phyloP scores from a whole-genome alignment of 805 yeast species.

The Pichia manshurica region DNA sequence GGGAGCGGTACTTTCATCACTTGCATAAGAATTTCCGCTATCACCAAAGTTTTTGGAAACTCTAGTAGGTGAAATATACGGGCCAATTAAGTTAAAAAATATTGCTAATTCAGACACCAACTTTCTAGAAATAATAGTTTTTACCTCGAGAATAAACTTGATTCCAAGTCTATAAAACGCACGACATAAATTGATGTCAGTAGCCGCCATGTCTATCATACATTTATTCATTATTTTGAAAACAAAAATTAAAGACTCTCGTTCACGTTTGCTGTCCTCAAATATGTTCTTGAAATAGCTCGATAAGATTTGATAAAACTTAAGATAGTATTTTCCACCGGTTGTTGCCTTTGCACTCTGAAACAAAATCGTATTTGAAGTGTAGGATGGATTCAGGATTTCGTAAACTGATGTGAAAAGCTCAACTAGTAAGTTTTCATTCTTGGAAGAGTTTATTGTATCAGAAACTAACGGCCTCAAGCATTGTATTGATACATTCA shows the following conservation, averaged over 20 bases:
- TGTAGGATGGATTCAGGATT: slow-evolving; percentile 19
- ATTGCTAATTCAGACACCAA: slow-evolving; percentile 39
- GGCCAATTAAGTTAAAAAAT: slow-evolving; percentile 41
- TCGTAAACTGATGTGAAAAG: slow-evolving; percentile 16
- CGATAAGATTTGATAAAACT: slow-evolving; percentile 15
- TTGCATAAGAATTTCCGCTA: slow-evolving; percentile 18
- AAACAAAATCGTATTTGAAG: slow-evolving; percentile 9
- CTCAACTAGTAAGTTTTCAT: slow-evolving; percentile 21
- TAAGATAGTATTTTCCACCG: slow-evolving; percentile 13
- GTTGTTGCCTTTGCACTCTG: not conserved
- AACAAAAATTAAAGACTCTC: slow-evolving; percentile 25
- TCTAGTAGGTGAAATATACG: slow-evolving; percentile 29
- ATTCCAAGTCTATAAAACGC: slow-evolving; percentile 37
- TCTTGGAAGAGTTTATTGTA: slow-evolving; percentile 5
- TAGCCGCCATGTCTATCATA: slow-evolving; percentile 37
- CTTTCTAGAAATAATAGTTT: slow-evolving; percentile 36
- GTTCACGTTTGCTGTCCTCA: slow-evolving; percentile 19
- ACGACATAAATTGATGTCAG: slow-evolving; percentile 35
- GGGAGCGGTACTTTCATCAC: slow-evolving; percentile 1
- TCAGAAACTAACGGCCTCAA: slow-evolving; percentile 14
- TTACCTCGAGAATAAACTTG: slow-evolving; percentile 30
- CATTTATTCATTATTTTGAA: slow-evolving; percentile 43
- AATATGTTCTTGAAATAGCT: slow-evolving; percentile 17
- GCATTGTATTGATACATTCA: slow-evolving; percentile 15
- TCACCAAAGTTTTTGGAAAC: slow-evolving; percentile 28